Evolutionary conservation across 2,329 filamentous ascomycete genomes (phyloP), one percentile per base, ranked within the genome.

Genomic region (Lachnellula occidentalis): DNA sequence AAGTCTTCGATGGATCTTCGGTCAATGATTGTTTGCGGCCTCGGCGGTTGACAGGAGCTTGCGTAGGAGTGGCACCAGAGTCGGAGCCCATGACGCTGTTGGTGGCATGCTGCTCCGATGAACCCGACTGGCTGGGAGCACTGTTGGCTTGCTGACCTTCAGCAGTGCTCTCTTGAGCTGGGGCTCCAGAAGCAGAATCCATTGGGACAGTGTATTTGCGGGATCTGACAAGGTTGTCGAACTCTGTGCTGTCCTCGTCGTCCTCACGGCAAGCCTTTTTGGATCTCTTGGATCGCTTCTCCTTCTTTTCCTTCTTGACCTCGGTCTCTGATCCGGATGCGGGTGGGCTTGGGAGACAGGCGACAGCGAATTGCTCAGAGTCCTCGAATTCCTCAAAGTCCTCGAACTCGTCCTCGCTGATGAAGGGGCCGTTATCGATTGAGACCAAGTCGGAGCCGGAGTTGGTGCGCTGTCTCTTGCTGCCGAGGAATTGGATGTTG

Each of bases 1-100:
- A 99, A 0, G 92, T 96, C 85, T 99, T 99, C 67, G 90, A 95
- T 1, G 94, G 94, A 67, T 99, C 94, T 69, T 97, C 94, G 5
- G 94, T 97, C 65, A 97, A 75, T 1, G 94, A 97, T 76, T 99
- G 94, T 85, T 99, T 99, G 73, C 94, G 92, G 57, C 94, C 94
- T 56, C 94, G 92, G 61, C 94, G 92, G 74, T 90, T 95, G 64
- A 88, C 82, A 9, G 87, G 87, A 8, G 78, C 75, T 3, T 79
- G 75, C 1, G 55, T 46, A 45, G 62, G 72, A 63, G 55, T 59
- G 39, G 51, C 54, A 50, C 66, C 69, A 45, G 60, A 58, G 53
- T 68, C 65, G 42, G 64, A 74, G 69, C 73, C 69, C 62, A 71
- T 63, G 5, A 75, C 70, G 12, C 73, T 72, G 54, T 65, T 70